A percentile compares a stretch with the other conserved stretches of the same genome.
Evolutionary conservation across 2,329 filamentous ascomycete genomes (phyloP).

Genomic region (Fusarium albidum): DNA sequence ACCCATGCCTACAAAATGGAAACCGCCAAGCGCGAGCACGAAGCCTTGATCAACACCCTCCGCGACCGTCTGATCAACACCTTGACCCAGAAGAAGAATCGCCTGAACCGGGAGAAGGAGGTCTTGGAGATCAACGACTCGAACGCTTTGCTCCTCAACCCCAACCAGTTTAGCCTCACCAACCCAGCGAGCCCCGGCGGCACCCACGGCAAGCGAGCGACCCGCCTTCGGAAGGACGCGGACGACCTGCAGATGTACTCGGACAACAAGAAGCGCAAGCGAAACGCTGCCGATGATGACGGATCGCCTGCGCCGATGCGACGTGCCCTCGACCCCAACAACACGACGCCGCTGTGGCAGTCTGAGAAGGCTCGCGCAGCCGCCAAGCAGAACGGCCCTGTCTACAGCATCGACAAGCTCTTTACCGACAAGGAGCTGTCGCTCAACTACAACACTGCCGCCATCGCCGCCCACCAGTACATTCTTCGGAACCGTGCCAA

Average conservation of each 20-base stretch:
- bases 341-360: constrained; percentile 69
- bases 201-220: constrained; percentile 69
- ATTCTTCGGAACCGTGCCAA: constrained; percentile 65
- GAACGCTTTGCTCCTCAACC: constrained; percentile 70
- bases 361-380: constrained; percentile 64
- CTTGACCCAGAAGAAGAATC: constrained; percentile 70
- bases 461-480: constrained; percentile 68
- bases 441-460: constrained; percentile 70
- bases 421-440: constrained; percentile 75
- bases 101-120: constrained; percentile 72
- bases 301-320: constrained; percentile 68
- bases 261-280: constrained; percentile 69
- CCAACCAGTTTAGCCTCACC: constrained; percentile 72
- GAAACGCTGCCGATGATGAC: constrained; percentile 67
- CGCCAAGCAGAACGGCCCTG: constrained; percentile 64
- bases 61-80: constrained; percentile 73
- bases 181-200: constrained; percentile 72
- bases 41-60: constrained; percentile 65
- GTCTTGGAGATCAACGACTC: constrained; percentile 73
- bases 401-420: constrained; percentile 74
- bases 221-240: constrained; percentile 66
- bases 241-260: constrained; percentile 65
- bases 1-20: constrained; percentile 69
- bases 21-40: constrained; percentile 69
- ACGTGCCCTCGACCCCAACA: constrained; percentile 62